phyloP scores from a whole-genome alignment of 129 eudicot genomes.

The Logfia minima region DNA sequence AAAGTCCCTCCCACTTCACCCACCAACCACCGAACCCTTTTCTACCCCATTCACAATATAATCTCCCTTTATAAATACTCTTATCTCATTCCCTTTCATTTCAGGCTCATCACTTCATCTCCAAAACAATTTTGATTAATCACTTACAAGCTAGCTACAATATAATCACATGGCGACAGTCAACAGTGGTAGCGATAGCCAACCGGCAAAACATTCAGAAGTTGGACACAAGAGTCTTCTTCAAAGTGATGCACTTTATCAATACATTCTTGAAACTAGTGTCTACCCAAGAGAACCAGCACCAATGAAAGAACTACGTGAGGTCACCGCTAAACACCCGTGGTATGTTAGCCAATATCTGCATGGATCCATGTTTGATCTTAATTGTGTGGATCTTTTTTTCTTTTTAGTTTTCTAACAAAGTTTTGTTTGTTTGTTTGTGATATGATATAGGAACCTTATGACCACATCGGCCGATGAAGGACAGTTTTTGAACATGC shows the following conservation, averaged over 20 bases:
- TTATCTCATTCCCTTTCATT: background rate
- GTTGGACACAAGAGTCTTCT: slow-evolving; percentile 68
- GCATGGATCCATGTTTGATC: slow-evolving; percentile 4
- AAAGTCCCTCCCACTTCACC: slow-evolving; percentile 47
- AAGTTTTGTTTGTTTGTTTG: slow-evolving; percentile 6
- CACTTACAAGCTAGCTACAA: background rate
- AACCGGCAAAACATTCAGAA: slow-evolving; percentile 51
- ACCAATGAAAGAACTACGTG: slow-evolving; percentile 61
- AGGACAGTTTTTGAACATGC: slow-evolving; percentile 57
- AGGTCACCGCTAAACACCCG: slow-evolving; percentile 62
- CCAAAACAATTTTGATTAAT: background rate
- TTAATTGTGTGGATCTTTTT: no score
- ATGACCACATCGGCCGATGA: slow-evolving; percentile 67
- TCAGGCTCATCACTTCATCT: slow-evolving; percentile 31
- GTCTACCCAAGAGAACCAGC: slow-evolving; percentile 65
- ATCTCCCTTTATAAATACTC: slow-evolving; percentile 26
- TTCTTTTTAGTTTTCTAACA: background rate
- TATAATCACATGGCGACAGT: slow-evolving; percentile 36
- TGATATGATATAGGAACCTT: slow-evolving; percentile 40
- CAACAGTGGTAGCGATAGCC: slow-evolving; percentile 26
- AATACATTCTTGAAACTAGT: slow-evolving; percentile 62
- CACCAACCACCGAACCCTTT: slow-evolving; percentile 28
- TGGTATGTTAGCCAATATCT: slow-evolving; percentile 28
- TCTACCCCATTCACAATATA: slow-evolving; percentile 20
- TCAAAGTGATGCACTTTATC: slow-evolving; percentile 64